phyloP scores from a whole-genome alignment of 495 filamentous ascomycete species.

The Neurospora pannonica region DNA sequence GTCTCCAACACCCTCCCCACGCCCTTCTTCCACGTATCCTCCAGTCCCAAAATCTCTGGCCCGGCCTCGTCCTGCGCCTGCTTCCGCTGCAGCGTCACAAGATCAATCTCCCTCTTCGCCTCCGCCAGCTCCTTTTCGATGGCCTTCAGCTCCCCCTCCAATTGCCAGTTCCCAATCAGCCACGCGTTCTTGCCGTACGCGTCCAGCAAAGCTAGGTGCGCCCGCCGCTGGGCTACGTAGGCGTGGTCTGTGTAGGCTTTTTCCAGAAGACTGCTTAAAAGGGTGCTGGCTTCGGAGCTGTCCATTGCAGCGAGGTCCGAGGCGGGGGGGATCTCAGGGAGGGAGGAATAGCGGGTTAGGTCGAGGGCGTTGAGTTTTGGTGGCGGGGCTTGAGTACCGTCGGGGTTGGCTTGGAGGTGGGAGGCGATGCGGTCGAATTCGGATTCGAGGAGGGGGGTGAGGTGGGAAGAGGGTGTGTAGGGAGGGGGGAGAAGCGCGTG shows the following conservation, averaged over 20 bases:
- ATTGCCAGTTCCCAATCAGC: constrained; percentile 71
- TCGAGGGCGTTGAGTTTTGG: constrained; percentile 61
- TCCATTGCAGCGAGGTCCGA: constrained; percentile 9
- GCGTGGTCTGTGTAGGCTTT: constrained; percentile 54
- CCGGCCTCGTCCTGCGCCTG: constrained; percentile 56
- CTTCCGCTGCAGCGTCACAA: constrained; percentile 60
- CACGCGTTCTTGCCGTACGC: constrained; percentile 81
- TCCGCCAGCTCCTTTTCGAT: constrained; percentile 73
- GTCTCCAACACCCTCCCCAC: constrained; percentile 65
- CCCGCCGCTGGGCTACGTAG: constrained; percentile 55
- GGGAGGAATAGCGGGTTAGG: constrained; percentile 70
- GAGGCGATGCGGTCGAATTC: constrained; percentile 42
- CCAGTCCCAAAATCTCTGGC: constrained; percentile 58
- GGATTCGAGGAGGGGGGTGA: constrained; percentile 51
- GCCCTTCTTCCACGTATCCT: constrained; percentile 64
- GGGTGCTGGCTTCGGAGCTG: constrained; percentile 15
- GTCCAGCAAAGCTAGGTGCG: constrained; percentile 68
- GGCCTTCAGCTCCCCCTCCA: constrained; percentile 59
- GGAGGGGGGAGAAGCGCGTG: constrained; percentile 33
- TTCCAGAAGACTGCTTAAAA: constrained; percentile 7
- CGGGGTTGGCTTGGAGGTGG: not conserved
- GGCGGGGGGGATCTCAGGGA: constrained; percentile 17
- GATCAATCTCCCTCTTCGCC: constrained; percentile 54
- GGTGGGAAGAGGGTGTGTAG: constrained; percentile 20
- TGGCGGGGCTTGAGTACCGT: not conserved